Percentiles rank a stretch among this genome's conserved stretches.
Conservation (phyloP, 495 filamentous ascomycete species). For the Glonium stellatum region DNA sequence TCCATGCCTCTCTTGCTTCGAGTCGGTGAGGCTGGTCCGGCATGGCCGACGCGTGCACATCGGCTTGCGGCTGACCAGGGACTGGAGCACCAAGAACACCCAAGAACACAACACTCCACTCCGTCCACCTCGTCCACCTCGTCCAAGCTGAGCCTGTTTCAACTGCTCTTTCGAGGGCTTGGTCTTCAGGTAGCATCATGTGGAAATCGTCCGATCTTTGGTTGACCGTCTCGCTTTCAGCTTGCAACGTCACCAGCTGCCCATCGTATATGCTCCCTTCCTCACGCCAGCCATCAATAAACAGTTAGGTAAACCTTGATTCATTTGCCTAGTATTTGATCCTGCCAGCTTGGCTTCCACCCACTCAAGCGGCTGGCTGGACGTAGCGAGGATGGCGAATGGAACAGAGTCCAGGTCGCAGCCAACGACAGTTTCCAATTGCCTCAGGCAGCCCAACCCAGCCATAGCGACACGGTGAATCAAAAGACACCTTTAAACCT, state of each 20-base stretch:
- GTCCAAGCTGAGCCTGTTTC: constrained; percentile 11
- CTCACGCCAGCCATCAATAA: too few species aligned
- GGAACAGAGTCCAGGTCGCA: not conserved
- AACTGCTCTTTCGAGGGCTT: not conserved
- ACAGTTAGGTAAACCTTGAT: too few species aligned
- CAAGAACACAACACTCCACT: constrained; percentile 9
- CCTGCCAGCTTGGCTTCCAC: too few species aligned
- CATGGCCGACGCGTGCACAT: not conserved
- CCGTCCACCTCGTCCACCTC: too few species aligned
- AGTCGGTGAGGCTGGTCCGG: not conserved
- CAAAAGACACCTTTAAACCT: too few species aligned
- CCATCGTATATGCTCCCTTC: too few species aligned
- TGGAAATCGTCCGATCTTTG: not conserved
- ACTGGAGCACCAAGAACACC: not conserved
- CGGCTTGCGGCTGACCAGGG: not conserved
- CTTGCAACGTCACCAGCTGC: constrained; percentile 2
- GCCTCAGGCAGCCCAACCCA: not conserved
- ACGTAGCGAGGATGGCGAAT: not conserved
- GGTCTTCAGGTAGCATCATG: not conserved
- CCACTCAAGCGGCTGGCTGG: not conserved
- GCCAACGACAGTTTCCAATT: not conserved
- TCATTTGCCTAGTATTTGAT: too few species aligned
- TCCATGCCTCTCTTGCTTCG: not conserved
- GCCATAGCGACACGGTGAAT: not conserved
- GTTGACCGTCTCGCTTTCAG: not conserved